Evolutionary conservation across 73 alveolate species (phyloP), one percentile per base, ranked within the genome.

Genomic region (Symbiodinium pilosum): DNA sequence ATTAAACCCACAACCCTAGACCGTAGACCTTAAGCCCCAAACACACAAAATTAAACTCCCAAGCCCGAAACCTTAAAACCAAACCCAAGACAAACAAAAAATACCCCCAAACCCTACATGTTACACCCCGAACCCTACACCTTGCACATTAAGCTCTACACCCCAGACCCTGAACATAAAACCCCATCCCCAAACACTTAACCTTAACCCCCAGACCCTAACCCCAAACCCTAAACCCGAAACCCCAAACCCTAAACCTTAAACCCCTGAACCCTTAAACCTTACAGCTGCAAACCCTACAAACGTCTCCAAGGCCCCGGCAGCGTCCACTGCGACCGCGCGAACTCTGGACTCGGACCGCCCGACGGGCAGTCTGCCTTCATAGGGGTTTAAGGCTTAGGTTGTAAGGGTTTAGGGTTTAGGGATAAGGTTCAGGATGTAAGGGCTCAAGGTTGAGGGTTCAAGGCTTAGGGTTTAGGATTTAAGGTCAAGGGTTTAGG

Each of bases 291-390:
- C 18, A 21, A 54, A 47, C 7, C 64, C 71, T 54, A 12, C 7
- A 30, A 54, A 21, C 71, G 6, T 0, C 71, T 30, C 71, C 40
- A 40, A 40, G 69, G 28, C 28, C 75, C 93, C 43, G 38, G 52
- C 93, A 86, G 38, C 43, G 93, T 7, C 93, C 93, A 86, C 83
- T 86, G 93, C 28, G 93, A 86, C 36, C 93, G 93, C 43, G 93
- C 93, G 59, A 86, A 86, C 93, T 86, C 93, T 44, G 93, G 93
- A 38, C 93, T 86, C 39, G 56, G 93, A 5, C 83, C 83, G 26
- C 84, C 93, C 36, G 40, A 32, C 34, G n/a, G 81, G 83, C 93
- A 86, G 39, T 51, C 69, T 21, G 93, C 93, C 93, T 86, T 18
- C 30, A n/a, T n/a, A n/a, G n/a, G 30, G 11, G 12, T 52, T 54